A percentile compares a stretch with the other conserved stretches of the same genome.
Conservation (phyloP, 495 filamentous ascomycete species). For the Aspergillus conjunctus region DNA sequence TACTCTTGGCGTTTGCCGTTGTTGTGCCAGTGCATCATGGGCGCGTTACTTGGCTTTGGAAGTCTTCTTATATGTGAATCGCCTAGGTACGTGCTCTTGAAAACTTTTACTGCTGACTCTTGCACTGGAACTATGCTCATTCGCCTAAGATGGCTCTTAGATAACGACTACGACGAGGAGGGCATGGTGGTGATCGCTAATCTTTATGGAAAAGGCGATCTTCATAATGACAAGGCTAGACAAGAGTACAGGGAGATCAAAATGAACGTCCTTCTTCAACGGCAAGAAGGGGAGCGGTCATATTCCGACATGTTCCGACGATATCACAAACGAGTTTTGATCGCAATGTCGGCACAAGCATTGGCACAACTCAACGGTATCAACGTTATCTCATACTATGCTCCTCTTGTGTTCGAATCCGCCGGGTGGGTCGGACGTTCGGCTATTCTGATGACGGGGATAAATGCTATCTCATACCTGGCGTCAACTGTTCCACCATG, state of each 20-base stretch:
- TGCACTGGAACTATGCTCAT: constrained; percentile 10
- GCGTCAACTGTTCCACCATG: constrained; percentile 91
- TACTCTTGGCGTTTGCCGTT: constrained; percentile 90
- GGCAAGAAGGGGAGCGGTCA: constrained; percentile 90
- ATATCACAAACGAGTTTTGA: constrained; percentile 89
- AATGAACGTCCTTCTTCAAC: constrained; percentile 89
- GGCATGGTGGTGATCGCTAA: constrained; percentile 98
- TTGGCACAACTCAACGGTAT: constrained; percentile 97
- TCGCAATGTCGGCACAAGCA: constrained; percentile 97
- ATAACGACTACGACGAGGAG: constrained; percentile 98
- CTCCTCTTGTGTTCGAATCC: constrained; percentile 92
- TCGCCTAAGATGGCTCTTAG: constrained; percentile 79
- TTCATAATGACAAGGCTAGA: constrained; percentile 84
- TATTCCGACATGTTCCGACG: constrained; percentile 95
- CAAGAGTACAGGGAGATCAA: constrained; percentile 98
- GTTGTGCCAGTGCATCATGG: constrained; percentile 94
- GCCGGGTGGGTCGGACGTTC: constrained; percentile 89
- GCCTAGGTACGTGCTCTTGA: constrained; percentile 65
- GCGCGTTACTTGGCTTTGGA: constrained; percentile 75
- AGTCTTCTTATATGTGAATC: constrained; percentile 95
- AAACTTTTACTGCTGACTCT: not conserved
- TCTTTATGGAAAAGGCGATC: constrained; percentile 92
- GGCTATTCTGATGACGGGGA: constrained; percentile 95
- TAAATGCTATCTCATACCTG: constrained; percentile 92
- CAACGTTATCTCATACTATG: constrained; percentile 99